Evolutionary conservation across 129 eudicot genomes (phyloP), one percentile per base, ranked within the genome.

Genomic region (Pulicaria dysenterica): DNA sequence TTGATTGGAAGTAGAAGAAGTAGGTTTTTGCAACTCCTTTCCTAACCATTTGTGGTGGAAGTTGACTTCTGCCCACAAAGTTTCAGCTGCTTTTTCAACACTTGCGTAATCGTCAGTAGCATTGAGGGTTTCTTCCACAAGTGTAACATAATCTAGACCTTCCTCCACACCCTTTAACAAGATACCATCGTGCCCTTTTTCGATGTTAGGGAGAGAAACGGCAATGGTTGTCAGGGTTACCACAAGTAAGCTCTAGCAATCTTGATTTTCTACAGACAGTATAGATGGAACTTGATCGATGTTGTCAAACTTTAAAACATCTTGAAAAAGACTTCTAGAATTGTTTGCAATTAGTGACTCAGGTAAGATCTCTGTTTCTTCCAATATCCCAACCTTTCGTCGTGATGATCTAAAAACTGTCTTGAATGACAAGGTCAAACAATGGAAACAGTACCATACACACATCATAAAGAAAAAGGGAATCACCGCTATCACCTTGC

Each of bases 211-310:
- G 39, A 77, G 56, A 12, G 81, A 68, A 14, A 69, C 69, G 4
- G 70, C 76, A 19, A 77, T 69, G 64, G 76, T 60, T 37, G 81
- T 69, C 17, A 77, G 17, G 5, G 81, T 59, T 19, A 77, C 71
- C 13, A 77, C 50, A 0, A 64, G 15, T 42, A 77, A 39, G 37
- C 71, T 41, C 81, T 76, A 77, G 3, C 62, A 51, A 41, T 48
- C 64, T 0, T 57, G 62, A 6, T 44, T 31, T n/a, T 76, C 62
- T 34, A 57, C 41, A 17, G 43, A 15, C 6, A 36, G 37, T 58
- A 76, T 14, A 47, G 24, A 2, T 45, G 47, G 36, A 50, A 69
- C 34, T 39, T 7, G 37, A 50, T 70, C 38, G 34, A 8, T 49
- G 36, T 69, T 41, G 70, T 60, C 39, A 50, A 8, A 56, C 66